A percentile compares a stretch with the other conserved stretches of the same genome.
Conservation (phyloP, 371 early-diverging fungal species). For the Sporodiniella umbellata region DNA sequence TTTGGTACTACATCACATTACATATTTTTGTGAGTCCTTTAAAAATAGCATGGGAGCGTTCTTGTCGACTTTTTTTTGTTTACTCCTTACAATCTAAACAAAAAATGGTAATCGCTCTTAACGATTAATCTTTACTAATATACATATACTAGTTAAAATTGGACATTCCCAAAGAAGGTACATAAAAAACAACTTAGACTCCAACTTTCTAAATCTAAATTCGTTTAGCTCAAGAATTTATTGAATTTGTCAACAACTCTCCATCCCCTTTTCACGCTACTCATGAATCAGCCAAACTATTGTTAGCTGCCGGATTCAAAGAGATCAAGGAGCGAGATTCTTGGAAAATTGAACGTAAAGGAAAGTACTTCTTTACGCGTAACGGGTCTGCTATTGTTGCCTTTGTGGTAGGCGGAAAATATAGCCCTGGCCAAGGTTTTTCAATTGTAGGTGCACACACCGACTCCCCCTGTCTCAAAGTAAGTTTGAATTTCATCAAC, state of each 20-base stretch:
- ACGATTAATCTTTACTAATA: neutral
- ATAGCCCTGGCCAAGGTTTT: constrained; percentile 82
- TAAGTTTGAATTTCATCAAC: too few relatives aligned
- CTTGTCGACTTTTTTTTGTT: neutral
- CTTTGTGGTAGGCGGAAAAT: constrained; percentile 89
- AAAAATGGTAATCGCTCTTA: too few relatives aligned
- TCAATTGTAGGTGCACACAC: constrained; percentile 94
- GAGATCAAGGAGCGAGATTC: constrained; percentile 84
- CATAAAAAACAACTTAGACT: neutral
- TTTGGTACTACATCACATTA: too few relatives aligned
- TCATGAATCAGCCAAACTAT: constrained; percentile 61
- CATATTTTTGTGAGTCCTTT: too few relatives aligned
- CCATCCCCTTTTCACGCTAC: constrained; percentile 96
- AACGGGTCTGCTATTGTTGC: constrained; percentile 90
- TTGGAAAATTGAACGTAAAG: constrained; percentile 78
- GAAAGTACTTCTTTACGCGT: constrained; percentile 94
- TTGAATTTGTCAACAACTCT: constrained; percentile 86
- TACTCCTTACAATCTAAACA: too few relatives aligned
- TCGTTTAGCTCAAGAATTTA: constrained; percentile 44
- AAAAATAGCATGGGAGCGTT: neutral
- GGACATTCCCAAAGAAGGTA: neutral
- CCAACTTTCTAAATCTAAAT: neutral
- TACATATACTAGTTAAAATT: neutral
- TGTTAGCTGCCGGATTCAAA: constrained; percentile 75
- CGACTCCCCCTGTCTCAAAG: constrained; percentile 96